Percentiles rank a stretch among this genome's conserved stretches.
phyloP scores from a whole-genome alignment of 106 monocot genomes.

The Ottelia alismoides region DNA sequence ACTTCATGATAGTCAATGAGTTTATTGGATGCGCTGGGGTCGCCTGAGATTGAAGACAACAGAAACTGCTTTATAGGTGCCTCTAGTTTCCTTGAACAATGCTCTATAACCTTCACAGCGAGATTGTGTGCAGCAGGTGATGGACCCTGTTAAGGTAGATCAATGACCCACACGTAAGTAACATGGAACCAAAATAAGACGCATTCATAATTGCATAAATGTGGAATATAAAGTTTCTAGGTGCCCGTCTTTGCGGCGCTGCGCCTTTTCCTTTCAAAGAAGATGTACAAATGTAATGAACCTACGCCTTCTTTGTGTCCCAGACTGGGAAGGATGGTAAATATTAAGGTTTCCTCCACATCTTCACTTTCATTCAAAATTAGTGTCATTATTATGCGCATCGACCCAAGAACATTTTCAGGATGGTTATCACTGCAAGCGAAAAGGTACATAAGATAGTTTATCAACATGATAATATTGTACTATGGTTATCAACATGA shows the following conservation, averaged over 20 bases:
- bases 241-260: too few relatives aligned
- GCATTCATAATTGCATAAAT: conserved; percentile 10
- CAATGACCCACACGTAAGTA: too few relatives aligned
- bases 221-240: too few relatives aligned
- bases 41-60: conserved; percentile 70
- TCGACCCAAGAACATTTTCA: conserved; percentile 59
- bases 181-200: conserved; percentile 1
- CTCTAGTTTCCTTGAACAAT: conserved; percentile 75
- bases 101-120: conserved; percentile 74
- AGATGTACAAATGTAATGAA: too few relatives aligned
- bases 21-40: conserved; percentile 28
- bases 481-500: too few relatives aligned
- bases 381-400: conserved; percentile 90
- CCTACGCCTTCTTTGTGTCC: conserved; percentile 74
- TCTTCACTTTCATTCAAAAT: conserved; percentile 97
- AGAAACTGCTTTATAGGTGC: conserved; percentile 78
- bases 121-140: conserved; percentile 71
- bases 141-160: conserved; percentile 60
- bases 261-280: too few relatives aligned
- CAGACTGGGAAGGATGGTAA: conserved; percentile 54
- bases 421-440: conserved; percentile 81
- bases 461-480: too few relatives aligned
- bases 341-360: conserved; percentile 62
- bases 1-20: conserved; percentile 78
- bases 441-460: too few relatives aligned